phyloP scores from a whole-genome alignment of 2,329 filamentous ascomycete genomes.

The Microsporum canis region DNA sequence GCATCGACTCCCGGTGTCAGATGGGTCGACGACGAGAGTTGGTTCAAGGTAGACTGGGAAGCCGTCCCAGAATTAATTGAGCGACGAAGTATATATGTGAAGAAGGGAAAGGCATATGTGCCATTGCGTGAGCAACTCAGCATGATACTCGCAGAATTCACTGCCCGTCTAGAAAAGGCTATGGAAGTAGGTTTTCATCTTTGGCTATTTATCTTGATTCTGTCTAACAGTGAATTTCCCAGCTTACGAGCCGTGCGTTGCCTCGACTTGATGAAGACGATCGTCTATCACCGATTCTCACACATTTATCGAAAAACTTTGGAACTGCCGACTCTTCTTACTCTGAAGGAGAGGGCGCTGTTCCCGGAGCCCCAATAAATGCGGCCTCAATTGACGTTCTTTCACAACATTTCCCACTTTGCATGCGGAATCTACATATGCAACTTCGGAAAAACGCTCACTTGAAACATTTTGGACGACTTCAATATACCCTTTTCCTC shows the following conservation, averaged over 20 bases:
- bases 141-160: conserved; percentile 83
- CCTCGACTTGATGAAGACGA: conserved; percentile 94
- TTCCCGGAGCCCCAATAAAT: conserved; percentile 61
- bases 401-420: conserved; percentile 73
- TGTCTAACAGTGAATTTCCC: conserved; percentile 3
- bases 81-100: conserved; percentile 61
- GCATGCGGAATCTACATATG: conserved; percentile 85
- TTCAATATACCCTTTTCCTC: conserved; percentile 93
- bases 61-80: conserved; percentile 85
- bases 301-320: conserved; percentile 90
- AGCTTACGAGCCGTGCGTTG: conserved; percentile 81
- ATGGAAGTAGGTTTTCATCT: conserved; percentile 52
- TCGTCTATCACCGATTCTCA: conserved; percentile 62
- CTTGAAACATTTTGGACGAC: conserved; percentile 81
- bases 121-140: conserved; percentile 75
- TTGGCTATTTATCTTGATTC: conserved; percentile 7
- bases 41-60: conserved; percentile 97
- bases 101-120: conserved; percentile 78
- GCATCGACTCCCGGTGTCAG: conserved; percentile 42
- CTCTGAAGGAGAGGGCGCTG: conserved; percentile 51
- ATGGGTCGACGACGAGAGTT: conserved; percentile 61
- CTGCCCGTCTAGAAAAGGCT: conserved; percentile 62
- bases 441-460: conserved; percentile 78
- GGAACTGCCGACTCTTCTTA: conserved; percentile 81
- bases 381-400: conserved; percentile 70